phyloP scores from a whole-genome alignment of 805 yeast genomes.

The Candida caryicola region DNA sequence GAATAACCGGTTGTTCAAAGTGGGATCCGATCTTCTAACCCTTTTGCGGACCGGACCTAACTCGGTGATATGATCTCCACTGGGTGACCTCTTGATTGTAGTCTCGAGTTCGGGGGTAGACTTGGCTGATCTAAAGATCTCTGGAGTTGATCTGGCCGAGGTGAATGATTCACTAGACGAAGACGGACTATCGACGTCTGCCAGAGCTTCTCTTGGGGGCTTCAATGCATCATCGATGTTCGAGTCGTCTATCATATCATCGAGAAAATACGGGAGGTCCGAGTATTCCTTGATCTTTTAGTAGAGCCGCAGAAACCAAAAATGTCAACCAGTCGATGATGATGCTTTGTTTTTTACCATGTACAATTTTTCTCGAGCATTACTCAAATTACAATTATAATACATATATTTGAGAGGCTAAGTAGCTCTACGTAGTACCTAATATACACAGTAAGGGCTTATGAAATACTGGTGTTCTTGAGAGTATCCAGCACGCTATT shows the following conservation, averaged over 20 bases:
- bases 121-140: not conserved
- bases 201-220: not conserved
- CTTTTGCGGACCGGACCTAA: not conserved
- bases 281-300: too few species aligned
- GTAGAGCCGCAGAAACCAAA: too few species aligned
- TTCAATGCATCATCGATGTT: slow-evolving; percentile 3
- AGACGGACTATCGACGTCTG: not conserved
- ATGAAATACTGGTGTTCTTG: not conserved
- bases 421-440: not conserved
- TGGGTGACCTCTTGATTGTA: not conserved
- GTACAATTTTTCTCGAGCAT: not conserved
- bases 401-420: not conserved
- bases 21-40: not conserved
- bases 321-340: not conserved
- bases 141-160: not conserved
- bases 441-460: not conserved
- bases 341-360: not conserved
- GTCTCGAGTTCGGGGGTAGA: not conserved
- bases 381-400: too few species aligned
- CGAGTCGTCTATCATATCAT: slow-evolving; percentile 6
- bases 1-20: slow-evolving; percentile 13
- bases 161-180: not conserved
- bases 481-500: not conserved
- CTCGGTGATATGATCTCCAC: not conserved
- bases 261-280: too few species aligned